These are phyloP conservation scores for Ustilaginoidea virens DNA, from an alignment of 2,329 filamentous ascomycete genomes.

Conservation along the genomic window DNA sequence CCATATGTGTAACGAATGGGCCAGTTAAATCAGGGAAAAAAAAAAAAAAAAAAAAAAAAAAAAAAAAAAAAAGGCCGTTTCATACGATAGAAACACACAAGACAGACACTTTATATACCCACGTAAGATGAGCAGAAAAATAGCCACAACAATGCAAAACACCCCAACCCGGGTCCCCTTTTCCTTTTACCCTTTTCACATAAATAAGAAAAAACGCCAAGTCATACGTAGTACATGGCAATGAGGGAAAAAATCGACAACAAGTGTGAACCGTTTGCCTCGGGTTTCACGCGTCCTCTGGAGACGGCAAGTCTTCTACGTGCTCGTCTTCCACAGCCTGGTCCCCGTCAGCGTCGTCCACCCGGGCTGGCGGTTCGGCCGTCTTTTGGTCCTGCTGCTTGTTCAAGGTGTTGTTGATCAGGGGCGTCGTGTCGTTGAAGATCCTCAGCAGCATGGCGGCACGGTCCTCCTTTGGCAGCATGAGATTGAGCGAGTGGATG, in stretches of 20 bases:
- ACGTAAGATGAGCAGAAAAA: no score
- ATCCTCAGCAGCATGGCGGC: constrained; percentile 81
- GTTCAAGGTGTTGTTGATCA: constrained; percentile 54
- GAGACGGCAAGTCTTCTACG: constrained; percentile 22
- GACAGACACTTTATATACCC: no score
- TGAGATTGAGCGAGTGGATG: constrained; percentile 80
- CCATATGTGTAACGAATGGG: constrained; percentile 9
- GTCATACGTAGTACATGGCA: no score
- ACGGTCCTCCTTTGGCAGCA: constrained; percentile 95
- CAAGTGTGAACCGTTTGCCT: neutral
- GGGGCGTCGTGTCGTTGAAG: constrained; percentile 75
- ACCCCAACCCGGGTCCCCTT: no score
- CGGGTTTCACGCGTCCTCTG: constrained; percentile 10
- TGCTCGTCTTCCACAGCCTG: constrained; percentile 12
- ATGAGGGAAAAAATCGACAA: no score
- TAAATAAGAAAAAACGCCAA: neutral
- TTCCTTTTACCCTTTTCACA: neutral
- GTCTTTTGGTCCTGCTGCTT: constrained; percentile 24
- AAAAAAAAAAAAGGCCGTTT: no score
- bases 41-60: no score
- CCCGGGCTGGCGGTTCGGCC: constrained; percentile 11
- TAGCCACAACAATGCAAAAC: no score
- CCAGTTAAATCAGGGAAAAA: constrained; percentile 1
- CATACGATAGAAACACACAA: no score
- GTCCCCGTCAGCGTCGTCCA: constrained; percentile 14